These are phyloP conservation scores for Fusarium tanahbumbuense DNA, from an alignment of 2,329 filamentous ascomycete species.

Conservation along the genomic window DNA sequence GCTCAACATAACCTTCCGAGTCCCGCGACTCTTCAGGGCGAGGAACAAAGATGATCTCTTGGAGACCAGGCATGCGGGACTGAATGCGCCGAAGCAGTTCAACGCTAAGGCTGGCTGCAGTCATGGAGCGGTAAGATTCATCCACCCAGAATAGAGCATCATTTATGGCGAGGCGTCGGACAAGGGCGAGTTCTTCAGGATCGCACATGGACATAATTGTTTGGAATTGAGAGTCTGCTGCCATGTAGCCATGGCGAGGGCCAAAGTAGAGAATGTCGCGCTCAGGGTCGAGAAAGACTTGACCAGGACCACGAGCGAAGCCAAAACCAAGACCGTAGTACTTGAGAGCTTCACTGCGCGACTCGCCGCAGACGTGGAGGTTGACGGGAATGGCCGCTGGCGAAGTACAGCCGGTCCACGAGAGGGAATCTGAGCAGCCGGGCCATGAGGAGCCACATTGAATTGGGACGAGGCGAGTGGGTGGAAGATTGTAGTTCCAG, in stretches of 20 bases:
- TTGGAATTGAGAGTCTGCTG: constrained; percentile 58
- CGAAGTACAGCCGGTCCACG: constrained; percentile 55
- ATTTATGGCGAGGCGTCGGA: constrained; percentile 59
- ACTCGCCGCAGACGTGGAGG: constrained; percentile 60
- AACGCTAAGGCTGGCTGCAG: constrained; percentile 54
- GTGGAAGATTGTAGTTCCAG: constrained; percentile 59
- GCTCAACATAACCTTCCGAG: constrained; percentile 47
- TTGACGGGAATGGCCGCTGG: constrained; percentile 56
- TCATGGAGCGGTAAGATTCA: constrained; percentile 52
- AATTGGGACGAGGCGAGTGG: constrained; percentile 58
- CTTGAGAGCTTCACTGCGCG: constrained; percentile 57
- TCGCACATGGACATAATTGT: constrained; percentile 58
- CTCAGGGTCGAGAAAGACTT: constrained; percentile 56
- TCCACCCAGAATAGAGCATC: constrained; percentile 58
- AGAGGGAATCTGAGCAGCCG: constrained; percentile 35
- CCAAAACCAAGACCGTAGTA: constrained; percentile 57
- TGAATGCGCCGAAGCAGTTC: constrained; percentile 56
- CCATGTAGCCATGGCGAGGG: constrained; percentile 58
- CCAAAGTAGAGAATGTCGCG: constrained; percentile 63
- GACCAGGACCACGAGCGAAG: constrained; percentile 55
- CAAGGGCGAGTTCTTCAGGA: constrained; percentile 54
- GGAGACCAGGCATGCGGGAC: constrained; percentile 53
- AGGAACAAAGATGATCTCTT: constrained; percentile 59
- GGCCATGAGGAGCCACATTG: constrained; percentile 53
- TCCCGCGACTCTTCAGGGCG: constrained; percentile 52